Conservation (phyloP, 2,329 filamentous ascomycete genomes). For the Penicillium vulpinum region DNA sequence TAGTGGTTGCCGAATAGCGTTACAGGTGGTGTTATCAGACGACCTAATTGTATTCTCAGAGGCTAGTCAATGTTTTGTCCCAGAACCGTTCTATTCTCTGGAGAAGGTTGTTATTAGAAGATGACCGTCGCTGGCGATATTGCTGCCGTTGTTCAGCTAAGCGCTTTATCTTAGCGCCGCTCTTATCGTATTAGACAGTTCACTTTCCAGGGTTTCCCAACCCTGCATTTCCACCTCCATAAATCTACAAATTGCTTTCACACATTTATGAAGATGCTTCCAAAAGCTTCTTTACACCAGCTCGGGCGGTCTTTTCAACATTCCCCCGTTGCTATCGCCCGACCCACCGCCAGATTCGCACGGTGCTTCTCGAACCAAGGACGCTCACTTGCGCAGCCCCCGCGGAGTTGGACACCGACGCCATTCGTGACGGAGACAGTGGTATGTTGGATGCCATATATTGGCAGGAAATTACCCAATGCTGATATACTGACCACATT, state of each 20-base stretch:
- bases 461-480: background rate
- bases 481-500: constrained; percentile 21
- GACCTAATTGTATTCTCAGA: background rate
- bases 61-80: background rate
- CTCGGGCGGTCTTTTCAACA: constrained; percentile 22
- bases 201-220: constrained; percentile 6
- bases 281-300: constrained; percentile 23
- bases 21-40: background rate
- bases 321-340: constrained; percentile 3
- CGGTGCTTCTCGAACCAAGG: constrained; percentile 34
- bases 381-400: constrained; percentile 31
- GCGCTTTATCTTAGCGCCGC: constrained; percentile 20
- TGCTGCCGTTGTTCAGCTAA: background rate
- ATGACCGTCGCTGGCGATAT: background rate
- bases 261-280: constrained; percentile 24
- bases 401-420: constrained; percentile 52
- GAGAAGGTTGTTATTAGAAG: background rate
- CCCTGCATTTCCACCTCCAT: constrained; percentile 3
- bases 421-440: constrained; percentile 58
- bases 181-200: constrained; percentile 15
- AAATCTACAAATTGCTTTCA: background rate
- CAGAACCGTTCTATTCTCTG: background rate
- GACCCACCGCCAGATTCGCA: constrained; percentile 7
- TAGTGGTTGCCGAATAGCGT: background rate
- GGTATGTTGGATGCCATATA: constrained; percentile 43